Evolutionary conservation across 192 early-diverging fungal genomes (phyloP), one percentile per base, ranked within the genome.

Genomic region (Spizellomyces punctatus): DNA sequence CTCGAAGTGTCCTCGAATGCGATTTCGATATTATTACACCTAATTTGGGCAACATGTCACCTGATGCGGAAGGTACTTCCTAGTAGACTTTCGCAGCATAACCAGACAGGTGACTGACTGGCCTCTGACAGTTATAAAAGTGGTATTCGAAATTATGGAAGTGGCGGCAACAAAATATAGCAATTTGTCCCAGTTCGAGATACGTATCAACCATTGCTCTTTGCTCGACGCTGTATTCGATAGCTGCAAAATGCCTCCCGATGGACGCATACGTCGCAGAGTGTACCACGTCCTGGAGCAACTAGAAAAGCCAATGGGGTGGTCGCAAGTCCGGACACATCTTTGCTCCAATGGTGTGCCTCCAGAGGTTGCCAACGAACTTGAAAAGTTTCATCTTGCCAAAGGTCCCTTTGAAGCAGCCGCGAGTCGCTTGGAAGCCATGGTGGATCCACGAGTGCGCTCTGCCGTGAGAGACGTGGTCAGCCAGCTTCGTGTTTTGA

Each of bases 21-120:
- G 93, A 95, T 63, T 98, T 98, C 82, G 96, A 98, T 70, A 92
- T 96, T 54, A 91, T 96, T 6, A 89, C 88, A 47, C 77, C 78
- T 61, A 87, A 80, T 10, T 70, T 76, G 60, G 79, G 73, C 50
- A 84, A 72, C 63, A 91, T 90, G 88, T 84, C 93, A 48, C 86
- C 92, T 0, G 95, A 95, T 45, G 95, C 95, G 5, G 96, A 98
- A 76, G 77, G 75, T 69, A 54, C 0, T 36, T 36, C 27, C 27
- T 2, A 36, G 41, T 17, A 42, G 48, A 45, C 22, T 69, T 69
- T 43, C 36, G 10, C 14, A 36, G 8, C 42, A 66, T 36, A 36
- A 36, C 27, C 27, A 36, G 1, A 36, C 27, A 22, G 19, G 27
- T 36, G 27, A 36, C 27, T 36, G 27, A 36, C 27, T 36, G 27